Percentiles rank a stretch among this genome's conserved stretches.
Evolutionary conservation across 306 rosid species (phyloP).

Genomic region (Trifolium dubium): DNA sequence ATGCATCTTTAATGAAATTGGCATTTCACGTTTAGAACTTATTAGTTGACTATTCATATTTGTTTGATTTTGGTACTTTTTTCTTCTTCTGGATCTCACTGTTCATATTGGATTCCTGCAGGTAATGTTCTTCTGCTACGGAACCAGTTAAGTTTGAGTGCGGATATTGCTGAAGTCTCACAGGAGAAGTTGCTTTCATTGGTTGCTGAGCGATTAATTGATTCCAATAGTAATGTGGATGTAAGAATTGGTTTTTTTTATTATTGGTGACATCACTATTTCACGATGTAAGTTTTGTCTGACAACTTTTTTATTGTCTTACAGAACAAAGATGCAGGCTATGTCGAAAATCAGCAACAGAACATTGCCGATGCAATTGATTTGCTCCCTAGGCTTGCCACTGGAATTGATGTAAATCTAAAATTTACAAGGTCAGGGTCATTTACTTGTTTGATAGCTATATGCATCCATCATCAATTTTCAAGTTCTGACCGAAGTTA

Average conservation of each 20-base stretch:
- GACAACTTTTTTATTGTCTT: constrained; percentile 39
- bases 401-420: constrained; percentile 98
- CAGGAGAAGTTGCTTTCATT: constrained; percentile 93
- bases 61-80: constrained; percentile 30
- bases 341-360: constrained; percentile 89
- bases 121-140: constrained; percentile 88
- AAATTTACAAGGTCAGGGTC: constrained; percentile 76
- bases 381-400: constrained; percentile 95
- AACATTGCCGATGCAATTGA: constrained; percentile 98
- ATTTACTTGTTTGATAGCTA: constrained; percentile 22
- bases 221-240: constrained; percentile 79
- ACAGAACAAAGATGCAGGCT: constrained; percentile 87
- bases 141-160: constrained; percentile 78
- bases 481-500: constrained; percentile 41
- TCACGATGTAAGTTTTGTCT: constrained; percentile 31
- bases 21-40: neutral
- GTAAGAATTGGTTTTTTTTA: constrained; percentile 53
- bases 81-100: neutral
- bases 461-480: constrained; percentile 37
- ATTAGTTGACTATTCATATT: neutral
- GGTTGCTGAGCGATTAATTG: constrained; percentile 89
- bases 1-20: neutral
- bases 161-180: constrained; percentile 84
- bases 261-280: constrained; percentile 22
- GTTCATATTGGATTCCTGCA: constrained; percentile 47